Percentiles rank a stretch among this genome's conserved stretches.
phyloP scores from a whole-genome alignment of 2,329 filamentous ascomycete genomes.

The Ambrosiella xylebori region DNA sequence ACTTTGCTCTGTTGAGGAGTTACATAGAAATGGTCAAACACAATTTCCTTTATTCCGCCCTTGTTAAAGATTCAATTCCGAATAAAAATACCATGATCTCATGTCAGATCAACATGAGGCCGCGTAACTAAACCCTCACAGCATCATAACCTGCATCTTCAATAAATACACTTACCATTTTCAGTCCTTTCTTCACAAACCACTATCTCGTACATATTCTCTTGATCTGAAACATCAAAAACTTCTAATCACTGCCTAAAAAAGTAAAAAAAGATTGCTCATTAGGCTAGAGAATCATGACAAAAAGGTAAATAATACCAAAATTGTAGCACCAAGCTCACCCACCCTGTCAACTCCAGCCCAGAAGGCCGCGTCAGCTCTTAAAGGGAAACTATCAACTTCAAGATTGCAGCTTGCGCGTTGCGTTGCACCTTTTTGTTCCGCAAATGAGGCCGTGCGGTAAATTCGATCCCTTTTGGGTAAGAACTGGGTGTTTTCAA shows the following conservation, averaged over 20 bases:
- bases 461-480: background rate
- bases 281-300: background rate
- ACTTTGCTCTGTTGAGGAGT: background rate
- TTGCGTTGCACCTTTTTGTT: constrained; percentile 3
- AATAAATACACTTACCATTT: background rate
- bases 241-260: background rate
- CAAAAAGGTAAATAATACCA: background rate
- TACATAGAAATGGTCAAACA: background rate
- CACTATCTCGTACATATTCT: background rate
- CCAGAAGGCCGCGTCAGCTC: constrained; percentile 3
- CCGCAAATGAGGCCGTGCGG: background rate
- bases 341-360: background rate
- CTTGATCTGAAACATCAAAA: background rate
- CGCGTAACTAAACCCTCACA: too few relatives aligned
- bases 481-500: background rate
- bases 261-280: background rate
- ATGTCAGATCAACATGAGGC: too few relatives aligned
- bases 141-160: too few relatives aligned
- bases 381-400: background rate
- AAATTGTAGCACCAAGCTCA: background rate
- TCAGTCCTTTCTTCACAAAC: background rate
- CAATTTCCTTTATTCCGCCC: too few relatives aligned
- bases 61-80: too few relatives aligned
- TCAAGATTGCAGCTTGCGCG: constrained; percentile 4
- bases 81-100: too few relatives aligned